Evolutionary conservation across 495 filamentous ascomycete species (phyloP).

Genomic region (Daldinia bambusicola): DNA sequence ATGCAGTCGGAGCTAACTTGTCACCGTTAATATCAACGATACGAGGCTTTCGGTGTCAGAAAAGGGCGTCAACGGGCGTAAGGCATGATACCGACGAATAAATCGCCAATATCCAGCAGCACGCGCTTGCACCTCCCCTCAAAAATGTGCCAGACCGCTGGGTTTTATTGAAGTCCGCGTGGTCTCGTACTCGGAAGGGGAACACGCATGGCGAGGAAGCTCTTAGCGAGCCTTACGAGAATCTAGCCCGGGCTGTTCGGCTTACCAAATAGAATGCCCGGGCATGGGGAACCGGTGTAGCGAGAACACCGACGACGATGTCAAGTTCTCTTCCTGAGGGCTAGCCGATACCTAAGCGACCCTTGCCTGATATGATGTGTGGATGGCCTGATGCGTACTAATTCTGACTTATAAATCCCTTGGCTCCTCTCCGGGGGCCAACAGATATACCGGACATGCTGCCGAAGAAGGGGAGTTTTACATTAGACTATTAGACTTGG

Average conservation of each 20-base stretch:
- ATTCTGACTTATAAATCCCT: constrained; percentile 2
- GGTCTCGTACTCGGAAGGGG: constrained; percentile 20
- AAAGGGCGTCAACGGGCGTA: not conserved
- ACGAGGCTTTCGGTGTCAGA: constrained; percentile 18
- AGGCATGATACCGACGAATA: constrained; percentile 29
- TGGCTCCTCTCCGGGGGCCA: constrained; percentile 18
- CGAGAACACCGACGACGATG: constrained; percentile 27
- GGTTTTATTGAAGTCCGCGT: constrained; percentile 28
- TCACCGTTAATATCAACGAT: constrained; percentile 4
- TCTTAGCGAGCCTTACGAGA: constrained; percentile 7
- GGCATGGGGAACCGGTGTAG: constrained; percentile 15
- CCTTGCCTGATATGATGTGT: not conserved
- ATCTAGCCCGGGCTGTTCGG: constrained; percentile 28
- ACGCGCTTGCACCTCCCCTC: constrained; percentile 25
- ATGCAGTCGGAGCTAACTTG: not conserved
- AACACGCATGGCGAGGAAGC: constrained; percentile 3
- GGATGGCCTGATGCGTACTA: constrained; percentile 13
- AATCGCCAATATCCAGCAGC: constrained; percentile 18
- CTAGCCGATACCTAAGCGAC: constrained; percentile 1
- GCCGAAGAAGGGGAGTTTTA: constrained; percentile 8
- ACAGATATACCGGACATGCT: constrained; percentile 16
- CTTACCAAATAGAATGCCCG: constrained; percentile 16
- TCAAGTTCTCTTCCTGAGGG: constrained; percentile 7
- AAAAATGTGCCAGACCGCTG: constrained; percentile 30
- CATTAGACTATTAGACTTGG: constrained; percentile 10